These are phyloP conservation scores for Schoenoplectus tabernaemontani DNA, from an alignment of 202 grass and related monocot species.

Conservation along the genomic window DNA sequence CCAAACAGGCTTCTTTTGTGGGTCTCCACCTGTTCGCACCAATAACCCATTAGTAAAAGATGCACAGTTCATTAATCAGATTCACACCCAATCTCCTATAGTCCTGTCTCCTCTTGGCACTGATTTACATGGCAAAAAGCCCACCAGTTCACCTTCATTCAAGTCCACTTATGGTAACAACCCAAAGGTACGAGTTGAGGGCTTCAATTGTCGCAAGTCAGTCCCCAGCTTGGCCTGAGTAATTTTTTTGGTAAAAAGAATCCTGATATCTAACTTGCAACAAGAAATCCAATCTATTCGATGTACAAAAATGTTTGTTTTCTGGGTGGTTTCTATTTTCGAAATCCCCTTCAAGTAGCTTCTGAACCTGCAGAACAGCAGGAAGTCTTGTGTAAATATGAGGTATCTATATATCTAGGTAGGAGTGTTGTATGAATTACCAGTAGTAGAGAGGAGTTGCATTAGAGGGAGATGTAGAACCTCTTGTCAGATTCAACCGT, in stretches of 20 bases:
- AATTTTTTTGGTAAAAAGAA: constrained; percentile 23
- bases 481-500: constrained; percentile 9
- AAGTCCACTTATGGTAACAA: constrained; percentile 38
- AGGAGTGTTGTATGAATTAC: constrained; percentile 19
- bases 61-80: constrained; percentile 51
- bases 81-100: constrained; percentile 46
- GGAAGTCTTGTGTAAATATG: constrained; percentile 22
- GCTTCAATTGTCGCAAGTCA: constrained; percentile 64
- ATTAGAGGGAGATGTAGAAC: constrained; percentile 17
- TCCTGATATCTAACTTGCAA: constrained; percentile 12
- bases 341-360: constrained; percentile 8
- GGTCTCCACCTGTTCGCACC: constrained; percentile 77
- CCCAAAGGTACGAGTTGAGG: constrained; percentile 84
- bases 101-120: constrained; percentile 31
- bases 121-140: constrained; percentile 34
- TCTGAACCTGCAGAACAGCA: not conserved
- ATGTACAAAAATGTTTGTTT: constrained; percentile 25
- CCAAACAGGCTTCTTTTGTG: constrained; percentile 62
- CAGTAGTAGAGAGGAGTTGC: constrained; percentile 6
- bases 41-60: constrained; percentile 79
- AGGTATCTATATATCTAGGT: constrained; percentile 24
- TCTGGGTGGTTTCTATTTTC: not conserved
- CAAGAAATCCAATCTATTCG: not conserved
- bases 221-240: constrained; percentile 59
- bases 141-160: constrained; percentile 48